Base-by-base conservation (phyloP, 108 stramenopile genomes). In the Nitzschia sp. region DNA sequence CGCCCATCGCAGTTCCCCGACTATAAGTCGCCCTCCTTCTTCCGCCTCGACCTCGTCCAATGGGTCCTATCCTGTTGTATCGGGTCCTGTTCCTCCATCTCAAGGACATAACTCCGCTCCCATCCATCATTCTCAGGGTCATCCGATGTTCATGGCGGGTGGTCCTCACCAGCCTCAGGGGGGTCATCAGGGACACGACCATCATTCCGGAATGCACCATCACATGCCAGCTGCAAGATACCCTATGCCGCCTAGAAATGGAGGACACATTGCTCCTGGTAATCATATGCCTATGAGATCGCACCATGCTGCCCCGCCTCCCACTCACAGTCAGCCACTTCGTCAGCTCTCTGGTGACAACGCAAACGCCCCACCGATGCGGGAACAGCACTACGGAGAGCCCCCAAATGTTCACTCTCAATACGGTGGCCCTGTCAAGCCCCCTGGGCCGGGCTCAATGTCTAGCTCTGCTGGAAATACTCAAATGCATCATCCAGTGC, bases 141-240 rank as follows among this genome's bases (percentile, higher is more conserved):
- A 61, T 32, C 13, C 28, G 15, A 38, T 58, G 57, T 29, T 9
- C 11, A 58, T 58, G 28, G 27, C n/a, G 28, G n/a, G 19, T 62
- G 30, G 28, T 17, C 56, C 46, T 49, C 46, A 49, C 2, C 47
- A 59, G 1, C 2, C 31, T n/a, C n/a, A n/a, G 18, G 59, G 30
- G 33, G 35, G 45, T 19, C 48, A 35, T 29, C 60, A 57, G 24
- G 68, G 68, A 38, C 35, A 54, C 21, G 47, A 13, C n/a, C 53
- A 36, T 53, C 56, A 70, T 59, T 24, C 60, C 42, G 31, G 42
- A 28, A 46, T 59, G 34, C 29, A 21, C 23, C 69, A 55, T 23
- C 68, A 69, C 36, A 38, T 30, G 24, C 59, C 66, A 18, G 47
- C 45, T 30, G 68, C 33, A 19, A 15, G 66, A 47, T 68, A 72